Base-by-base conservation (phyloP, 257 asterid species). In the Coffea canephora region DNA sequence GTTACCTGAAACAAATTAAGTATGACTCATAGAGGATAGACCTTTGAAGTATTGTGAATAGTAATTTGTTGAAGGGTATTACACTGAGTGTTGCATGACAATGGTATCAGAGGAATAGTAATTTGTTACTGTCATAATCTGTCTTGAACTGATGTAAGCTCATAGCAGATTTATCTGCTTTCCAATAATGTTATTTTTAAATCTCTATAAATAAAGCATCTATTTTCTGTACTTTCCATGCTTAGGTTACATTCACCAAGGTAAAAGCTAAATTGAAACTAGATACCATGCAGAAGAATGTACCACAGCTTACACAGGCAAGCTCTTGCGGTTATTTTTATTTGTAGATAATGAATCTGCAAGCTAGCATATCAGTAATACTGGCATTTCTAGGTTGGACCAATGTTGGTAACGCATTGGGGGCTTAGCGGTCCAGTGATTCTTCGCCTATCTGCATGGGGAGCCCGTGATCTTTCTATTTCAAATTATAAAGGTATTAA, bases 361-460 rank as follows among this genome's bases (percentile, higher is more conserved):
- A 46, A 57, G 25, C 10, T 73, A 62, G 49, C 46, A 78, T 78
- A 83, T 82, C 78, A 88, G 75, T 81, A 70, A 77, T 80, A 18
- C 83, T 77, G 77, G 66, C 78, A 79, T 73, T 41, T 73, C 78
- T 84, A 95, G 98, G 91, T 92, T 81, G 99, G 99, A 59, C 93
- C 99, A 55, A 84, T 95, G 96, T 82, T 95, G 86, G 96, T 93
- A 41, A 95, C 99, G 65, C 98, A 95, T 57, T 95, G 99, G 99
- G 98, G 98, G 71, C 95, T 95, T 78, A 95, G 97, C 79, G 99
- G 99, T 83, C 99, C 99, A 5, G 97, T 89, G 83, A 89, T 95
- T 88, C 97, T 95, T 78, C 91, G 94, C 55, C 80, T 95, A 79
- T 95, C 99, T 79, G 97, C 99, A 79, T 95, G 99, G 99, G 98